Evolutionary conservation across 805 yeast species (phyloP), one percentile per base, ranked within the genome.

Genomic region (Millerozyma acaciae): DNA sequence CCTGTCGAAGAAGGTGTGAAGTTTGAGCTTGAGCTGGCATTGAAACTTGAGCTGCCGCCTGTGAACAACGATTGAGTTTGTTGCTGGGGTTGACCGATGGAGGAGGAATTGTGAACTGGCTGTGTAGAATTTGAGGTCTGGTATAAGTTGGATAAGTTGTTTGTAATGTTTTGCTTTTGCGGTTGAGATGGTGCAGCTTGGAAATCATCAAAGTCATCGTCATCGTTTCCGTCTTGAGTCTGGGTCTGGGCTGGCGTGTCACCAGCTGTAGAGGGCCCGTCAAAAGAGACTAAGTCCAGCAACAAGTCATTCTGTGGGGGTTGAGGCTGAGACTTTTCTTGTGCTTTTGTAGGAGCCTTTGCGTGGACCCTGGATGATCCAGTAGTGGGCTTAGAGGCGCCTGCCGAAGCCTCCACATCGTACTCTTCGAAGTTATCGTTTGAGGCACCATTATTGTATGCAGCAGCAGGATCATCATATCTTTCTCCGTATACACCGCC

Each of bases 181-280:
- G 46, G 43, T 39, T 38, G 50, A 26, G 42, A 58, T 6, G 82
- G 79, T 4, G 74, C 77, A 8, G 87, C 83, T 56, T 84, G 90
- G 70, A 84, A 84, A 44, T 84, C 93, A 43, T 83, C 87, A 53
- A 84, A 84, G 25, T 84, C 93, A 42, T 82, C 86, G 35, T 78
- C 87, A 35, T 74, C 84, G 7, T 70, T 76, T 5, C 55, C 57
- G 4, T 37, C 48, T 13, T 40, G 37, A 12, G 21, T 44, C 9
- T 40, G 40, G 8, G 43, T 43, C 10, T 39, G 32, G 6, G 48
- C 38, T 6, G 43, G 17, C 19, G 43, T 46, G 13, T 43, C 42
- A 2, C 45, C 38, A 21, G 50, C 35, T 16, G 57, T 7, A 51
- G 55, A 34, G 7, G 47, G 44, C 4, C 55, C 62, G 33, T 63